A percentile compares a stretch with the other conserved stretches of the same genome.
phyloP scores from a whole-genome alignment of 345 rosid genomes.

The Isatis tinctoria region DNA sequence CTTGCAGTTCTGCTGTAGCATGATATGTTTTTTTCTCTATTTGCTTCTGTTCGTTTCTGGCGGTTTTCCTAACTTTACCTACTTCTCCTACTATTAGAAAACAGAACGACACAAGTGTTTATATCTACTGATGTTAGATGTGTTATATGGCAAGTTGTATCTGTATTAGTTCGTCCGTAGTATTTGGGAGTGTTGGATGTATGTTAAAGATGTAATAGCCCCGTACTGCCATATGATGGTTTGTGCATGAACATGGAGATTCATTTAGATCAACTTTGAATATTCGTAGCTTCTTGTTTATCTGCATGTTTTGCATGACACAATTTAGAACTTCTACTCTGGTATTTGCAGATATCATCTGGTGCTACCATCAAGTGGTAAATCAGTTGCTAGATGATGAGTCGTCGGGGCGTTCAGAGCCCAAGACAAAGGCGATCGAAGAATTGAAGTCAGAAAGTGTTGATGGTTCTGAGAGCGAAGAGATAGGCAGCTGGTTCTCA shows the following conservation, averaged over 20 bases:
- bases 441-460: slow-evolving; percentile 46
- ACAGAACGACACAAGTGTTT: background rate
- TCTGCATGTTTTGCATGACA: slow-evolving; percentile 18
- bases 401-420: slow-evolving; percentile 31
- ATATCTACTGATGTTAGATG: background rate
- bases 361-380: slow-evolving; percentile 35
- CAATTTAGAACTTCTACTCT: slow-evolving; percentile 15
- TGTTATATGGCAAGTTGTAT: background rate
- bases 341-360: slow-evolving; percentile 44
- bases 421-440: slow-evolving; percentile 33
- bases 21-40: background rate
- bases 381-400: slow-evolving; percentile 34
- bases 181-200: slow-evolving; percentile 2
- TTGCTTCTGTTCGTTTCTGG: slow-evolving; percentile 11
- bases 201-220: slow-evolving; percentile 2
- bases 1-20: slow-evolving; percentile 22
- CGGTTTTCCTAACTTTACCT: slow-evolving; percentile 2
- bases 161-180: background rate
- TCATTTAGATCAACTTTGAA: slow-evolving; percentile 13
- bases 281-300: slow-evolving; percentile 8
- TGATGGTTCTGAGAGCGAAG: slow-evolving; percentile 37
- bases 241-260: slow-evolving; percentile 19
- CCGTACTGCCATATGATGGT: slow-evolving; percentile 9
- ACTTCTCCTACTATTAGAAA: background rate
- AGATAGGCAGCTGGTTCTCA: slow-evolving; percentile 63